Percentiles rank a stretch among this genome's conserved stretches.
phyloP scores from a whole-genome alignment of 352 stramenopile species.

The Phytopythium montanum region DNA sequence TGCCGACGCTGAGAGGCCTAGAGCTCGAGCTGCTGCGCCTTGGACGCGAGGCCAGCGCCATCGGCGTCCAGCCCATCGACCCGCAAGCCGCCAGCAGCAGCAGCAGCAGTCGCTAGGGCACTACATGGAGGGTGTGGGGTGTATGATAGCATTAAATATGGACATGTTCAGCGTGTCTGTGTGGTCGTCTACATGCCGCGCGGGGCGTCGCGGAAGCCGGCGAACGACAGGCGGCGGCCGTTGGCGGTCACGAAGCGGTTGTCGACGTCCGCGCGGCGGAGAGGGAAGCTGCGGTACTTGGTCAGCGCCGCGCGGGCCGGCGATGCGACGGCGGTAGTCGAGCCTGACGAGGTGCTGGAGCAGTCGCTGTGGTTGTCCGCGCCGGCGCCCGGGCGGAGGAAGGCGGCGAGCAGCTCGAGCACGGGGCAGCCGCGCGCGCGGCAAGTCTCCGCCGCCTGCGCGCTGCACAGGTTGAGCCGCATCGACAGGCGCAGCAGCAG shows the following conservation, averaged over 20 bases:
- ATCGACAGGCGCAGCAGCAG: conserved; percentile 66
- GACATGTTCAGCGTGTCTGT: too few relatives aligned
- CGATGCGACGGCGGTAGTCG: neutral
- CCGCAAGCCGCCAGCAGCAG: neutral
- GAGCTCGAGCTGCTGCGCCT: neutral
- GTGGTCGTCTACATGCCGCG: conserved; percentile 1
- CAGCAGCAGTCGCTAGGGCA: too few relatives aligned
- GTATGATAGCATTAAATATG: neutral
- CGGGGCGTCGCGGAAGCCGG: conserved; percentile 19
- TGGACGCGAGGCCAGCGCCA: neutral
- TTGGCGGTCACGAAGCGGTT: conserved; percentile 9
- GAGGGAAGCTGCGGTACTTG: conserved; percentile 28
- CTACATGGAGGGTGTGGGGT: neutral
- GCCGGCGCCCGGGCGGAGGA: conserved; percentile 28
- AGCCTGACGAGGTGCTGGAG: neutral
- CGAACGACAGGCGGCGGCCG: conserved; percentile 34
- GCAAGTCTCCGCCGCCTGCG: conserved; percentile 36
- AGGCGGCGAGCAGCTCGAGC: conserved; percentile 35
- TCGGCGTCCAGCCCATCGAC: neutral
- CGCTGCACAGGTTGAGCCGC: conserved; percentile 64
- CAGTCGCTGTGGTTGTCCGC: conserved; percentile 5
- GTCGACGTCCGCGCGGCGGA: conserved; percentile 18
- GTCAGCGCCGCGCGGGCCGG: conserved; percentile 14
- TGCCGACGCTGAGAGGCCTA: neutral
- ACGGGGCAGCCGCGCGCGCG: conserved; percentile 38